A percentile compares a stretch with the other conserved stretches of the same genome.
phyloP scores from a whole-genome alignment of 2,329 filamentous ascomycete species.

The Thyridium curvatum region DNA sequence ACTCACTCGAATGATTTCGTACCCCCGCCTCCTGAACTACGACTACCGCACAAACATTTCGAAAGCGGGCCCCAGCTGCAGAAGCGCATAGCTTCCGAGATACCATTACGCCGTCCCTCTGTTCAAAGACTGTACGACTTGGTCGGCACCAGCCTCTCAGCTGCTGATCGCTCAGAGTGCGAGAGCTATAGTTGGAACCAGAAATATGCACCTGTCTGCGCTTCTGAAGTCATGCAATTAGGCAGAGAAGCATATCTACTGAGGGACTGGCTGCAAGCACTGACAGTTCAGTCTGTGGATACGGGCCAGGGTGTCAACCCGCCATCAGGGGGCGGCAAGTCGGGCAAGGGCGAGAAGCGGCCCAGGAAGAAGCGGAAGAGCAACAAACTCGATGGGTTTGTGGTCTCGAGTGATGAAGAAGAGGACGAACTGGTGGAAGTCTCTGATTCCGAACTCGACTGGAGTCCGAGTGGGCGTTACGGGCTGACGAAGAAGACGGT shows the following conservation, averaged over 20 bases:
- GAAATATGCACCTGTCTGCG: slow-evolving; percentile 72
- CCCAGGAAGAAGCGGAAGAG: slow-evolving; percentile 61
- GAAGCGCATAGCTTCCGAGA: slow-evolving; percentile 36
- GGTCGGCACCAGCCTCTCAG: slow-evolving; percentile 58
- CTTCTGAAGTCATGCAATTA: slow-evolving; percentile 68
- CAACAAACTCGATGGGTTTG: slow-evolving; percentile 72
- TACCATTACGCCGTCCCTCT: slow-evolving; percentile 24
- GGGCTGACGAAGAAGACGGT: slow-evolving; percentile 45
- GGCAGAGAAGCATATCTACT: slow-evolving; percentile 65
- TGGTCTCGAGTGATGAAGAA: slow-evolving; percentile 75
- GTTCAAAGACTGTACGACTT: slow-evolving; percentile 42
- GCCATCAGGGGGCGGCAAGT: slow-evolving; percentile 6
- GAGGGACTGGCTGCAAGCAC: slow-evolving; percentile 71
- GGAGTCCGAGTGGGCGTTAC: slow-evolving; percentile 26
- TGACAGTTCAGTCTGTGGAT: slow-evolving; percentile 73
- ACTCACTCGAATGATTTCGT: slow-evolving; percentile 32
- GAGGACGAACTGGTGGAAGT: slow-evolving; percentile 62
- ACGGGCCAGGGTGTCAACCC: slow-evolving; percentile 32
- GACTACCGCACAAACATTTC: slow-evolving; percentile 49
- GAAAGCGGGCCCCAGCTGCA: slow-evolving; percentile 52
- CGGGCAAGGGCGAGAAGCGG: slow-evolving; percentile 15
- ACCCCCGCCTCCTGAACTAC: slow-evolving; percentile 40
- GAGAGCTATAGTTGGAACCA: slow-evolving; percentile 71
- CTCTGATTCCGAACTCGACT: slow-evolving; percentile 51
- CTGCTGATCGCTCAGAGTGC: slow-evolving; percentile 74